Percentiles rank a stretch among this genome's conserved stretches.
phyloP scores from a whole-genome alignment of 768 basidiomycete genomes.

The Termitomyces sp. region DNA sequence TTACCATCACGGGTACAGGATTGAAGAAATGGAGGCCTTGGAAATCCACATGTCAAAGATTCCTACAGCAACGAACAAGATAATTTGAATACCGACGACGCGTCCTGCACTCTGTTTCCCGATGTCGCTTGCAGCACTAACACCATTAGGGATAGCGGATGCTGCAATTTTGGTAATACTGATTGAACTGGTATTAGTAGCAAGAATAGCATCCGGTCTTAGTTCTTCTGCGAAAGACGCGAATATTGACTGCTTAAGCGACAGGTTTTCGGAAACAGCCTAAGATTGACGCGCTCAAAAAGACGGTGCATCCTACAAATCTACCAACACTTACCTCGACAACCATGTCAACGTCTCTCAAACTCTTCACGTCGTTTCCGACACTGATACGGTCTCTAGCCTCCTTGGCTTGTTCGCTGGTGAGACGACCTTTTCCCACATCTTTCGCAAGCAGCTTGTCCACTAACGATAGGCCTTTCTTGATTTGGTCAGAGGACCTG shows the following conservation, averaged over 20 bases:
- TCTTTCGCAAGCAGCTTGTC: constrained; percentile 88
- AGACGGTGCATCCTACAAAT: background rate
- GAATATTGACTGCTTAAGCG: constrained; percentile 78
- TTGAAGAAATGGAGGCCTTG: constrained; percentile 92
- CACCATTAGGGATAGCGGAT: constrained; percentile 56
- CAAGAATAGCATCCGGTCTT: constrained; percentile 72
- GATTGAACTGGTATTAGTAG: constrained; percentile 91
- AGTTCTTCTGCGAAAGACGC: constrained; percentile 59
- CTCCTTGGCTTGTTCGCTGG: constrained; percentile 63
- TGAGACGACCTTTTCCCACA: constrained; percentile 74
- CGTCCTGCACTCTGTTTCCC: constrained; percentile 63
- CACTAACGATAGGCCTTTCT: constrained; percentile 65
- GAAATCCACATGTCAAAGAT: background rate
- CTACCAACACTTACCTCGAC: constrained; percentile 59
- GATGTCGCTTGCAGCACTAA: constrained; percentile 51
- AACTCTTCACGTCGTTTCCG: constrained; percentile 48
- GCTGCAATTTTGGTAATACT: constrained; percentile 93
- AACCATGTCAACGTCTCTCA: constrained; percentile 85
- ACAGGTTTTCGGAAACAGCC: constrained; percentile 84
- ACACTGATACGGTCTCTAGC: constrained; percentile 61
- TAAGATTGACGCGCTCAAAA: constrained; percentile 20
- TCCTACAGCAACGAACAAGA: background rate
- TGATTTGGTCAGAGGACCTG: constrained; percentile 65
- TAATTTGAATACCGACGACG: constrained; percentile 62
- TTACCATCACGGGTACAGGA: constrained; percentile 93